phyloP scores from a whole-genome alignment of 176 grass and related monocot genomes.

The Bromus sterilis region DNA sequence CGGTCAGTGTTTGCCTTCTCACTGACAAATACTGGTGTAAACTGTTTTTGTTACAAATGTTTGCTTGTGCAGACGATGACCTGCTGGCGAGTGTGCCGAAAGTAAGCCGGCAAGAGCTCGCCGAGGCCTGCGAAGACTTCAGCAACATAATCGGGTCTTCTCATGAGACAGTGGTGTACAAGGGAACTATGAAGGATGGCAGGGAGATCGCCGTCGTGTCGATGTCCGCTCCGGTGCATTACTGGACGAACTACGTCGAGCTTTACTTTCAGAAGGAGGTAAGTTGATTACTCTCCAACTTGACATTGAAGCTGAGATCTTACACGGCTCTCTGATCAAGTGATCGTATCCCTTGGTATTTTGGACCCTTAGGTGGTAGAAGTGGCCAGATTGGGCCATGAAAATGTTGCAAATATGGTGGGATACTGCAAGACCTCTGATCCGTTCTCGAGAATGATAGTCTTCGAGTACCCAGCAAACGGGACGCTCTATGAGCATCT shows the following conservation, averaged over 20 bases:
- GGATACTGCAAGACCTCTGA: conserved; percentile 80
- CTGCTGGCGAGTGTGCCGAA: conserved; percentile 50
- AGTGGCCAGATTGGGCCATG: conserved; percentile 56
- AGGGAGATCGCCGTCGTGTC: conserved; percentile 87
- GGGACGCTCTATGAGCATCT: conserved; percentile 89
- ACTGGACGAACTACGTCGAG: conserved; percentile 77
- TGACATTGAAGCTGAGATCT: neutral
- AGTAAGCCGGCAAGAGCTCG: conserved; percentile 63
- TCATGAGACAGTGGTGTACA: conserved; percentile 68
- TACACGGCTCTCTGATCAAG: neutral
- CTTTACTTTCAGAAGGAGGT: conserved; percentile 84
- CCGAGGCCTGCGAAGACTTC: conserved; percentile 90
- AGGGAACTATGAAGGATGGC: conserved; percentile 81
- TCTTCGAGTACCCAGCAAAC: conserved; percentile 87
- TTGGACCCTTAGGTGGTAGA: conserved; percentile 57
- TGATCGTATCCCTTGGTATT: neutral
- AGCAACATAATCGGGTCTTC: conserved; percentile 98
- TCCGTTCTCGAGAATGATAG: conserved; percentile 82
- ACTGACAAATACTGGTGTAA: neutral
- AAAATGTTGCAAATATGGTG: conserved; percentile 61
- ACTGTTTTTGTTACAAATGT: neutral
- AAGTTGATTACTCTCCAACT: neutral
- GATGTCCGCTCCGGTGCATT: conserved; percentile 41
- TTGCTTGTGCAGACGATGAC: conserved; percentile 44
- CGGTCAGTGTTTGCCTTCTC: conserved; percentile 35